These are phyloP conservation scores for Pelargonium australe DNA, from an alignment of 441 rosid species.

Conservation along the genomic window DNA sequence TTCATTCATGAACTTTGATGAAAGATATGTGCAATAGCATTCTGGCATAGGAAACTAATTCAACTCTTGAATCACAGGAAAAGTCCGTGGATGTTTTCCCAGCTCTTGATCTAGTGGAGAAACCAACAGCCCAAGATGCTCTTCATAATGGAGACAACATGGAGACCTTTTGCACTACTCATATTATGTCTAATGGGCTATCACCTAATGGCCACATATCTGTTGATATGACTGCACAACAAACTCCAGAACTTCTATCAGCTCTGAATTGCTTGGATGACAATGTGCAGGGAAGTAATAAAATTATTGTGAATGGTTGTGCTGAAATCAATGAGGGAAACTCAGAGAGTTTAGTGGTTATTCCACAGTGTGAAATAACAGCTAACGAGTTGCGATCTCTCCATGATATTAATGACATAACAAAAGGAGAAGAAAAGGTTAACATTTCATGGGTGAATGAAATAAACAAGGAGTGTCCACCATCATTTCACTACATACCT, in stretches of 20 bases:
- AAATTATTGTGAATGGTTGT: slow-evolving; percentile 23
- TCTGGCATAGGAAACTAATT: slow-evolving; percentile 56
- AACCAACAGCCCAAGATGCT: slow-evolving; percentile 36
- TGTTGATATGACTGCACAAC: slow-evolving; percentile 12
- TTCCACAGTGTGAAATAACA: slow-evolving; percentile 45
- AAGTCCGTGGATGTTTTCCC: slow-evolving; percentile 31
- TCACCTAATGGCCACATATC: slow-evolving; percentile 15
- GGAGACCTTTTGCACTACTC: slow-evolving; percentile 15
- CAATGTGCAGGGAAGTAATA: slow-evolving; percentile 14
- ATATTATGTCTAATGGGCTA: slow-evolving; percentile 19
- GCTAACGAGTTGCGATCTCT: slow-evolving; percentile 43
- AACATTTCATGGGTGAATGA: slow-evolving; percentile 77
- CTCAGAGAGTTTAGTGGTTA: slow-evolving; percentile 35
- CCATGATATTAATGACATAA: slow-evolving; percentile 43
- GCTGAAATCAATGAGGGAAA: slow-evolving; percentile 20
- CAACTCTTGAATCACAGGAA: slow-evolving; percentile 54
- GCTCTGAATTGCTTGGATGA: slow-evolving; percentile 15
- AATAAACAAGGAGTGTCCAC: slow-evolving; percentile 46
- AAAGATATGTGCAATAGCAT: slow-evolving; percentile 72
- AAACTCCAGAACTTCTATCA: slow-evolving; percentile 14
- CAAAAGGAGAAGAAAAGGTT: slow-evolving; percentile 64
- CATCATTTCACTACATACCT: slow-evolving; percentile 54
- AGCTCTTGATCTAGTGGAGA: slow-evolving; percentile 36
- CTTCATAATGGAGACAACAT: slow-evolving; percentile 20
- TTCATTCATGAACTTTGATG: slow-evolving; percentile 53